Conservation (phyloP, 2,329 filamentous ascomycete species). For the Botryosphaeria agaves region DNA sequence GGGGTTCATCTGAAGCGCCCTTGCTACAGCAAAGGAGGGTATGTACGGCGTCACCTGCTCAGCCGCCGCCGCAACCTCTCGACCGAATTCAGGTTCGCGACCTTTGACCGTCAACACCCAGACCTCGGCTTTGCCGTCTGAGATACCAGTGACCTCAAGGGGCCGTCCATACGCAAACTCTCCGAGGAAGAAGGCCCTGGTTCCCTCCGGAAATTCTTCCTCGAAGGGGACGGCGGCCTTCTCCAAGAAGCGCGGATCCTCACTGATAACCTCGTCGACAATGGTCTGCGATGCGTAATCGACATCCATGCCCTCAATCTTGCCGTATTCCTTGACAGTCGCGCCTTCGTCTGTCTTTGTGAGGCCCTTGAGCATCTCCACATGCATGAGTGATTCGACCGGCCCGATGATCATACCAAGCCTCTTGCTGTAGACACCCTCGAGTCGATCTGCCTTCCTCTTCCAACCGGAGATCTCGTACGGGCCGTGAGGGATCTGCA, state of each 20-base stretch:
- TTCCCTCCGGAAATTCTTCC: constrained; percentile 74
- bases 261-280: constrained; percentile 77
- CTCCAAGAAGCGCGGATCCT: constrained; percentile 87
- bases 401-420: constrained; percentile 73
- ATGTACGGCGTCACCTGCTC: constrained; percentile 59
- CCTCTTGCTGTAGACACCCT: constrained; percentile 77
- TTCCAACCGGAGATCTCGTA: constrained; percentile 68
- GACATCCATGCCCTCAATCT: constrained; percentile 68
- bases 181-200: constrained; percentile 81
- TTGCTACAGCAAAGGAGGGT: constrained; percentile 79
- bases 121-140: constrained; percentile 58
- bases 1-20: constrained; percentile 63
- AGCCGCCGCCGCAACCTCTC: constrained; percentile 50
- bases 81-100: constrained; percentile 69
- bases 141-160: constrained; percentile 62
- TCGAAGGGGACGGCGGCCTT: constrained; percentile 72
- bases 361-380: constrained; percentile 86
- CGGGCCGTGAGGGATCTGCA: constrained; percentile 53
- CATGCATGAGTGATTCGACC: constrained; percentile 78
- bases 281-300: constrained; percentile 85
- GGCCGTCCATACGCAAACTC: constrained; percentile 87
- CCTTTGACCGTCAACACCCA: constrained; percentile 55
- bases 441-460: constrained; percentile 68
- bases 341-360: constrained; percentile 82
- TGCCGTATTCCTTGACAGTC: constrained; percentile 80